A percentile compares a stretch with the other conserved stretches of the same genome.
Evolutionary conservation across 768 basidiomycete genomes (phyloP).

Genomic region (Boletus coccyginus): DNA sequence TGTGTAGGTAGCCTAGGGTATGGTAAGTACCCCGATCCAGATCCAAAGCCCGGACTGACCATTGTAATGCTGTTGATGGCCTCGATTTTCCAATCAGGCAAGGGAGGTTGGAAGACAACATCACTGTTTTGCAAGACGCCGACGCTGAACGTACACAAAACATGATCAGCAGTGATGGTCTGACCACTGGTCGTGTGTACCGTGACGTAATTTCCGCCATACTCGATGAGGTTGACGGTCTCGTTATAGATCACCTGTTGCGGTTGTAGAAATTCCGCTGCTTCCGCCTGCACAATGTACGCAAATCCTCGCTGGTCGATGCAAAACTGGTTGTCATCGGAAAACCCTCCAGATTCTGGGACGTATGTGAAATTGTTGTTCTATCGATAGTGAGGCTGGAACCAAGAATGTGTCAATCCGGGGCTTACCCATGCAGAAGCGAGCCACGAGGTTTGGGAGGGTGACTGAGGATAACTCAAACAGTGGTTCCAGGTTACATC

Average conservation of each 20-base stretch:
- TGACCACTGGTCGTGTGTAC: slow-evolving; percentile 46
- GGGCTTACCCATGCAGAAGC: slow-evolving; percentile 58
- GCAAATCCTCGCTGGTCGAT: slow-evolving; percentile 66
- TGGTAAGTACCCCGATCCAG: not conserved
- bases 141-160: slow-evolving; percentile 64
- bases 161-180: slow-evolving; percentile 51
- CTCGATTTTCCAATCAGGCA: slow-evolving; percentile 63
- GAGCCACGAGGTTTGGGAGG: slow-evolving; percentile 61
- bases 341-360: slow-evolving; percentile 54
- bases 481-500: not conserved
- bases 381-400: slow-evolving; percentile 29
- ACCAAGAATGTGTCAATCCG: not conserved
- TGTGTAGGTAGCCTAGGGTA: slow-evolving; percentile 51
- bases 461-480: slow-evolving; percentile 46
- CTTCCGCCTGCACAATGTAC: slow-evolving; percentile 56
- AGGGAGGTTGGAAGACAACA: slow-evolving; percentile 50
- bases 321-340: slow-evolving; percentile 48
- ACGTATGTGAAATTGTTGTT: slow-evolving; percentile 62
- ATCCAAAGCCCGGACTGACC: slow-evolving; percentile 31
- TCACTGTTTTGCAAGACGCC: slow-evolving; percentile 68
- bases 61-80: slow-evolving; percentile 61
- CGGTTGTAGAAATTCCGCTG: slow-evolving; percentile 48
- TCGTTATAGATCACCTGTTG: slow-evolving; percentile 49
- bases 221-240: slow-evolving; percentile 46
- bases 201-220: slow-evolving; percentile 43